Percentiles rank a stretch among this genome's conserved stretches.
phyloP scores from a whole-genome alignment of 208 protist genomes.

The Trypanosoma cruzi region DNA sequence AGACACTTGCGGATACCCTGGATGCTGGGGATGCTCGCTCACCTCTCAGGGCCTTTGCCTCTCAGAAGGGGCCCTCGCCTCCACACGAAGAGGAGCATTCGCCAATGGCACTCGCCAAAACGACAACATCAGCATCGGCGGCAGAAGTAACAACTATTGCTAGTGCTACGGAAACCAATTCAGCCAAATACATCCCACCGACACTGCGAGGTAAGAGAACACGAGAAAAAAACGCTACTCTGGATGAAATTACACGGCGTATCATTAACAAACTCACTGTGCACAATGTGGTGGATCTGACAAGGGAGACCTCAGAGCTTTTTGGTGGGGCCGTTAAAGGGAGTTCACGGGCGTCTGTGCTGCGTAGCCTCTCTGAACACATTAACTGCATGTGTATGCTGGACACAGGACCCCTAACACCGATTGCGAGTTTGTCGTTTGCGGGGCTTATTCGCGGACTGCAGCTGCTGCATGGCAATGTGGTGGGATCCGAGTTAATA shows the following conservation, averaged over 20 bases:
- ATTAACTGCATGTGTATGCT: slow-evolving; percentile 61
- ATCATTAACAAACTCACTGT: slow-evolving; percentile 81
- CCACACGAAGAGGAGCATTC: background rate
- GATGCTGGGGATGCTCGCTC: background rate
- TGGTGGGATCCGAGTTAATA: slow-evolving; percentile 69
- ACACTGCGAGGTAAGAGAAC: background rate
- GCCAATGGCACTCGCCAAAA: background rate
- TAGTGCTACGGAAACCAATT: background rate
- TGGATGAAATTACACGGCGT: slow-evolving; percentile 48
- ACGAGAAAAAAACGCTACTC: slow-evolving; percentile 11
- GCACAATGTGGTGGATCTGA: slow-evolving; percentile 71
- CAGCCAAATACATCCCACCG: slow-evolving; percentile 26
- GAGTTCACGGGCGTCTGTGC: slow-evolving; percentile 52
- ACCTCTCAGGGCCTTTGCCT: background rate
- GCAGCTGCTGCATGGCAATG: slow-evolving; percentile 71
- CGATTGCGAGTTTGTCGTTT: slow-evolving; percentile 62
- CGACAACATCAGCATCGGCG: background rate
- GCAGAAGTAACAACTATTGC: background rate
- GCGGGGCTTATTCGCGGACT: slow-evolving; percentile 76
- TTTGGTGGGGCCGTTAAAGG: slow-evolving; percentile 37
- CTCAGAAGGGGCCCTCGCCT: background rate
- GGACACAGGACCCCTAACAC: slow-evolving; percentile 57
- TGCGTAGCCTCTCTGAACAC: slow-evolving; percentile 51
- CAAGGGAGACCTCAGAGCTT: slow-evolving; percentile 50
- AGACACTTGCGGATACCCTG: background rate